phyloP scores from a whole-genome alignment of 1,139 yeast genomes.

The Groenewaldozyma sp. region DNA sequence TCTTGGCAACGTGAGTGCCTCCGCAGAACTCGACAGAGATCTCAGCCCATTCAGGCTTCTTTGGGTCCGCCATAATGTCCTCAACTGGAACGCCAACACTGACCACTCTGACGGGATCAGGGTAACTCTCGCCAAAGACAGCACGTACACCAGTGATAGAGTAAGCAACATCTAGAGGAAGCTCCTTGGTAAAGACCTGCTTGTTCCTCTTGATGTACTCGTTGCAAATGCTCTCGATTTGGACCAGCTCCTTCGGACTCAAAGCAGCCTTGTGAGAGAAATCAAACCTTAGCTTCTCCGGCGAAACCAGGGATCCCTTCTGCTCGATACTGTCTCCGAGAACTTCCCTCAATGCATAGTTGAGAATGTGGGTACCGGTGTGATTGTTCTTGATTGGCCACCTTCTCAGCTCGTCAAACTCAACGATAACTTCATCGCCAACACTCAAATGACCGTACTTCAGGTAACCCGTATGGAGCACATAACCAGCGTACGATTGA shows the following conservation, averaged over 20 bases:
- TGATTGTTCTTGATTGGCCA: conserved; percentile 97
- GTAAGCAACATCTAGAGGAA: conserved; percentile 61
- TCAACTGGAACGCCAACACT: conserved; percentile 89
- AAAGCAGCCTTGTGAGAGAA: conserved; percentile 84
- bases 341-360: conserved; percentile 76
- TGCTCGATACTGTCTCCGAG: conserved; percentile 87
- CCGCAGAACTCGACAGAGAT: conserved; percentile 95
- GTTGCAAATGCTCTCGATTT: conserved; percentile 69
- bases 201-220: conserved; percentile 61
- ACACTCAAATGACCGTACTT: conserved; percentile 65
- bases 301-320: conserved; percentile 93
- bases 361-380: conserved; percentile 94
- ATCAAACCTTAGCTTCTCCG: conserved; percentile 92
- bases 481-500: conserved; percentile 89
- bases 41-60: conserved; percentile 61
- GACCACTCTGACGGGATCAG: conserved; percentile 97
- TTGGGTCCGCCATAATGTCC: conserved; percentile 63
- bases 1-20: conserved; percentile 91
- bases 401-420: conserved; percentile 88
- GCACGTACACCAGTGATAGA: conserved; percentile 84
- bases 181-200: conserved; percentile 74
- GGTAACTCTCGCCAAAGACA: conserved; percentile 97
- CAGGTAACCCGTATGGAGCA: conserved; percentile 83
- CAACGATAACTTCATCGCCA: conserved; percentile 68
- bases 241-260: conserved; percentile 55